Base-by-base conservation (phyloP, 2,329 filamentous ascomycete genomes). In the Alternaria gaisen region DNA sequence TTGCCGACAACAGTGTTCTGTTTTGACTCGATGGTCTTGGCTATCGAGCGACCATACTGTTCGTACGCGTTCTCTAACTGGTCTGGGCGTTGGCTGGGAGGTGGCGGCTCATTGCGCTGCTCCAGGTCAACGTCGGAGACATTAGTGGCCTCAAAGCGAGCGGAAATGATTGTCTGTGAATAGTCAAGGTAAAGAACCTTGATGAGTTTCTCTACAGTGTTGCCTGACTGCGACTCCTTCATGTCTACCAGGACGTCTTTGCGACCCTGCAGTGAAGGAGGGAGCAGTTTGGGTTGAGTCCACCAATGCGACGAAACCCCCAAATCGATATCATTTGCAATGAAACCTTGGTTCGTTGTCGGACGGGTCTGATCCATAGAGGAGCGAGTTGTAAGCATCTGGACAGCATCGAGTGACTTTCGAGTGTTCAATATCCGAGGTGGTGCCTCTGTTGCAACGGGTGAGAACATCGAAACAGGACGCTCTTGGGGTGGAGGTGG, bases 131-230 rank as follows among this genome's bases (percentile, higher is more conserved):
- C 90, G 71, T 94, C 90, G 2, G 86, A 83, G 3, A 91, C 86
- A 73, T 97, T 89, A 54, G 88, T 86, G 1, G 89, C 83, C 76
- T 97, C 91, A 77, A 91, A 98, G 52, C 86, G 89, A 18, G 90
- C 91, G 0, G 90, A 93, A 72, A 99, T 87, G 65, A 96, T 85
- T 0, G 94, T 98, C 77, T 98, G 95, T 18, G 94, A 97, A 79
- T 99, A 99, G 80, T 99, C 95, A 72, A 93, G 90, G 82, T 92
- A 99, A 9, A 99, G 82, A n/a, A 98, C 83, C 70, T 91, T 95
- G 42, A 97, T 85, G 61, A 94, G 89, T 67, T 94, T 94, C 7
- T 90, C 91, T 20, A 97, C 83, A 0, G 88, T 88, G 75, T 89
- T 90, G 26, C 91, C 89, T 28, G 90, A 90, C 14, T 89, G 87